Base-by-base conservation (phyloP, 768 basidiomycete species). In the Serpula lacrymans region DNA sequence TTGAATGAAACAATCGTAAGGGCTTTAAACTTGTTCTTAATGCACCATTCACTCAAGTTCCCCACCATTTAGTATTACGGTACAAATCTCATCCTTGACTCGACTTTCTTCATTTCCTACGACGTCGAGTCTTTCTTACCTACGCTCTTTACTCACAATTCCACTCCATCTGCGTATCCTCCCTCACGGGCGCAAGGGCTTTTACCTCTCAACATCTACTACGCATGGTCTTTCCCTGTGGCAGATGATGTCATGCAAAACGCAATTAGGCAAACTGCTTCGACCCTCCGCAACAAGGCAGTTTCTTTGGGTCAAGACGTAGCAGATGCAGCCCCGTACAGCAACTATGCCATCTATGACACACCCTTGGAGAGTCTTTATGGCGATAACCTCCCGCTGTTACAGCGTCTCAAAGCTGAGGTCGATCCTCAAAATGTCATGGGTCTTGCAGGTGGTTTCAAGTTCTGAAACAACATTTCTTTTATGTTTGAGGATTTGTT, bases 401-500 rank as follows among this genome's bases (percentile, higher is more conserved):
- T 83, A 43, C 45, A 53, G 39, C 45, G 38, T 9, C 54, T 82
- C 12, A 77, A 74, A 51, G 50, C 45, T 41, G 39, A 34, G 16
- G 65, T 77, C 38, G 83, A 86, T 55, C 82, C 82, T 0, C 37
- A 60, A 7, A 69, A 77, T 49, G 68, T 83, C 28, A 85, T 86
- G 81, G 72, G 69, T 12, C 70, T 82, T 13, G 69, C 82, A n/a
- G 82, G 82, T 5, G 83, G 82, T 6, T 83, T 72, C 57, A 83
- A 80, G 58, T 59, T 78, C 32, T 70, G 46, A 63, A 14, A n/a
- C 5, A 32, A 24, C 8, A 37, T n/a, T n/a, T n/a, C n/a, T n/a
- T n/a, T n/a, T n/a, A n/a, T n/a, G n/a, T 29, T 14, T 14, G 11
- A 29, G 28, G 11, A 29, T 14, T 29, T 29, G n/a, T n/a, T n/a